Base-by-base conservation (phyloP, 768 basidiomycete species). In the Rhizopogon rudus region DNA sequence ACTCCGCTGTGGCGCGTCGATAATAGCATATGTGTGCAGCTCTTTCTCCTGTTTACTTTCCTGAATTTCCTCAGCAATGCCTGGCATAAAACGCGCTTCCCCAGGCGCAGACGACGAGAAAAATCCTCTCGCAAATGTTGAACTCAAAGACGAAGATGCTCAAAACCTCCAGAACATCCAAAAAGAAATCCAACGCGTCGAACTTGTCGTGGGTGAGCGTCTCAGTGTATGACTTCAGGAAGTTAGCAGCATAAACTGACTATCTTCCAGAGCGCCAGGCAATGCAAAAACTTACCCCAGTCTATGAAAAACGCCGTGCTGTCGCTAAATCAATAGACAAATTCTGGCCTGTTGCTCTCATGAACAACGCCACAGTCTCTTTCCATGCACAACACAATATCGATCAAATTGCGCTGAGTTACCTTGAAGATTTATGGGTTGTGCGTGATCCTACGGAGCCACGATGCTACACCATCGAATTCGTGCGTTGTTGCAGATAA, bases 371-470 rank as follows among this genome's bases (percentile, higher is more conserved):
- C 46, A 62, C 83, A 60, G 73, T 92, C 66, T 76, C 81, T 39
- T 74, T 86, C 61, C 82, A 86, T 67, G 78, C 78, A 33, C 86
- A 87, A 65, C 88, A 91, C 67, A 79, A 75, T 52, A 79, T 84
- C 17, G 94, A 97, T 72, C 83, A 87, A 67, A 77, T 84, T 58
- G 93, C 93, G 12, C 71, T 97, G 71, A 85, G 81, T 68, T 91
- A 87, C 68, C 75, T 95, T 56, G 87, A 91, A 65, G 91, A 96
- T 63, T 61, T 97, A 20, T 94, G 93, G 89, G 75, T 96, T 39
- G 78, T 74, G 55, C 83, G 90, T 53, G 86, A 95, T 66, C 63
- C 78, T 41, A 69, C 71, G 42, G 93, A 97, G 69, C 84, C 85
- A 54, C 75, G 94, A 63, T 87, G 85, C 65, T 96, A 86, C 74